These are phyloP conservation scores for Royoungia palumana DNA, from an alignment of 768 basidiomycete species.

Conservation along the genomic window DNA sequence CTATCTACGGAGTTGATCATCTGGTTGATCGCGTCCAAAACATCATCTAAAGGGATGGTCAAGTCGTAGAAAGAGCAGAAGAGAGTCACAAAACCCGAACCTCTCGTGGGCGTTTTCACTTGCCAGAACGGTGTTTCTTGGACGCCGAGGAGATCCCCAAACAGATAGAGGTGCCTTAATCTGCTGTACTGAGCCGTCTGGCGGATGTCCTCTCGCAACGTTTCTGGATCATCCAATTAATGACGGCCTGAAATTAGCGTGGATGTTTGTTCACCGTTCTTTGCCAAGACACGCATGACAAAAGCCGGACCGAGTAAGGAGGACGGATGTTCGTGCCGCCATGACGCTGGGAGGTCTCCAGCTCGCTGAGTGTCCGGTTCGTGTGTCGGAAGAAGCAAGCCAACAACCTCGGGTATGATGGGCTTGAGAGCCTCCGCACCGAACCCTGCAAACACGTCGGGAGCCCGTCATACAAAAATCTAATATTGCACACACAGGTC, in stretches of 20 bases:
- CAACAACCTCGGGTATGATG: constrained; percentile 8
- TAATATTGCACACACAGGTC: constrained; percentile 6
- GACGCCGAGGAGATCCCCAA: constrained; percentile 4
- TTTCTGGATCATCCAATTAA: constrained; percentile 8
- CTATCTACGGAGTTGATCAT: constrained; percentile 11
- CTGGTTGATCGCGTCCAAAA: constrained; percentile 6
- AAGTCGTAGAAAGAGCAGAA: not conserved
- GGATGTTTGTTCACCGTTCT: constrained; percentile 4
- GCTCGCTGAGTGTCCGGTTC: not conserved
- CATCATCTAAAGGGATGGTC: constrained; percentile 4
- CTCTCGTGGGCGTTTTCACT: constrained; percentile 10
- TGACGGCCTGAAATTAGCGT: not conserved
- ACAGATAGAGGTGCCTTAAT: constrained; percentile 17
- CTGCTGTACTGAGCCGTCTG: constrained; percentile 10
- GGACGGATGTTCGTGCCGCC: constrained; percentile 4
- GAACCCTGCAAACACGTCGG: constrained; percentile 4
- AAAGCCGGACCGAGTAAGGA: constrained; percentile 14
- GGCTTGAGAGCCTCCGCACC: constrained; percentile 10
- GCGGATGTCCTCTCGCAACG: constrained; percentile 18
- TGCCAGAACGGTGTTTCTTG: constrained; percentile 11
- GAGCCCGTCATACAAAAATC: not conserved
- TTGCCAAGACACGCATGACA: constrained; percentile 11
- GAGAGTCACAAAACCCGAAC: not conserved
- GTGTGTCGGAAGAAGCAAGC: constrained; percentile 10
- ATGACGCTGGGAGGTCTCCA: not conserved